Percentiles rank a stretch among this genome's conserved stretches.
These are phyloP conservation scores for Pseudoscleropodium purum DNA, from an alignment of 225 moss, liverwort and hornwort genomes.

Conservation along the genomic window DNA sequence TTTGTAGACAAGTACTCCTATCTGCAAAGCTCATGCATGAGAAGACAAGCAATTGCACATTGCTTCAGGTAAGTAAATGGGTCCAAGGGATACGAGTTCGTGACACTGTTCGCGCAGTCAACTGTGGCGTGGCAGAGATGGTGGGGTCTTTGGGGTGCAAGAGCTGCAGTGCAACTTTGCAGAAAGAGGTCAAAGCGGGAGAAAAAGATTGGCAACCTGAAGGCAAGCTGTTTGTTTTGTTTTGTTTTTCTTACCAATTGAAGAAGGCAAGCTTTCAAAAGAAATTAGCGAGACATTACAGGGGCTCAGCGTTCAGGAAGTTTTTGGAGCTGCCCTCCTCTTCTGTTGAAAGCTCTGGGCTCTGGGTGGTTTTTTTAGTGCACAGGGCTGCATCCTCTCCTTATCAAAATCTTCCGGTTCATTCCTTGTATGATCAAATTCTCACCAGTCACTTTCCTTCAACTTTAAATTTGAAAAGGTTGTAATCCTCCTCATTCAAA, in stretches of 20 bases:
- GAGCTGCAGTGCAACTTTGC: background rate
- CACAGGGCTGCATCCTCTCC: background rate
- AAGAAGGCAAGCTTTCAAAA: background rate
- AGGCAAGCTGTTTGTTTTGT: background rate
- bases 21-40: background rate
- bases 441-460: too few relatives aligned
- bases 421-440: background rate
- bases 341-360: background rate
- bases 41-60: background rate
- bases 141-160: background rate
- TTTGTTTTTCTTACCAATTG: too few relatives aligned
- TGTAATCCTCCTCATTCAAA: background rate
- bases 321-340: background rate
- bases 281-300: background rate
- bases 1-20: background rate
- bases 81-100: background rate
- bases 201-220: slow-evolving; percentile 2
- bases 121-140: background rate
- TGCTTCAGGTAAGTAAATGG: background rate
- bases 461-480: background rate
- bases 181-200: slow-evolving; percentile 11
- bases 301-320: background rate
- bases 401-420: background rate
- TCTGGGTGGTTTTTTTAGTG: too few relatives aligned
- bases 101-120: slow-evolving; percentile 5